These are phyloP conservation scores for Magnaporthiopsis rhizophila DNA, from an alignment of 2,329 filamentous ascomycete species.

Conservation along the genomic window DNA sequence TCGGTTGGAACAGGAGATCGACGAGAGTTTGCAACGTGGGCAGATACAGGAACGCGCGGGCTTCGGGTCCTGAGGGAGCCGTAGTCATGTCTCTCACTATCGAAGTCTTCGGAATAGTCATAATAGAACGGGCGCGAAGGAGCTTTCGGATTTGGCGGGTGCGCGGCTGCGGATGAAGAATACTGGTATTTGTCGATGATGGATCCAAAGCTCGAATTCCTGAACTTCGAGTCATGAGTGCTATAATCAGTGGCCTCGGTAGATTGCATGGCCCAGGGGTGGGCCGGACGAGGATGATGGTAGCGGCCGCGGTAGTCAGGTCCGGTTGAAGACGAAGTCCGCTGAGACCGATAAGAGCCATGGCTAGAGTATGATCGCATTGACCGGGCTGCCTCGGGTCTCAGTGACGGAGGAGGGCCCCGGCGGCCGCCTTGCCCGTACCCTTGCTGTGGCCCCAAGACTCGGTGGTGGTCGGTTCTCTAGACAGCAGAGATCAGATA, in stretches of 20 bases:
- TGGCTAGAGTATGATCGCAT: conserved; percentile 26
- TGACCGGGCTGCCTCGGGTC: conserved; percentile 32
- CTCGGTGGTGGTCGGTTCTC: conserved; percentile 29
- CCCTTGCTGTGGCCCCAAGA: conserved; percentile 27
- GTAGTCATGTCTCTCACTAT: conserved; percentile 15
- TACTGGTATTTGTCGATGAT: conserved; percentile 39
- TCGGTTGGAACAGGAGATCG: not conserved
- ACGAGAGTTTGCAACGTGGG: conserved; percentile 7
- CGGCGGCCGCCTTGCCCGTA: conserved; percentile 27
- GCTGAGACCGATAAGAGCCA: conserved; percentile 18
- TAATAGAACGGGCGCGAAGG: conserved; percentile 36
- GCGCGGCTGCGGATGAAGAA: conserved; percentile 19
- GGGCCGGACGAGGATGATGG: conserved; percentile 11
- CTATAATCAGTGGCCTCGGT: conserved; percentile 25
- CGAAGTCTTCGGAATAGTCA: conserved; percentile 45
- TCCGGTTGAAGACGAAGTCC: conserved; percentile 24
- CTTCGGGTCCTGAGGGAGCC: conserved; percentile 8
- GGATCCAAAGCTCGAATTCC: conserved; percentile 42
- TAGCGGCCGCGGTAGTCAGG: conserved; percentile 4
- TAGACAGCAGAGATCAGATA: not conserved
- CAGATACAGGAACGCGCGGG: conserved; percentile 22
- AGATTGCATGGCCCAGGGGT: conserved; percentile 20
- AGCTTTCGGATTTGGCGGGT: conserved; percentile 14
- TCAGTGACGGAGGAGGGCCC: conserved; percentile 29
- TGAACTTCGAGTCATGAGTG: conserved; percentile 29